Conservation (phyloP, 2,329 filamentous ascomycete species). For the Fusarium kyushuense region DNA sequence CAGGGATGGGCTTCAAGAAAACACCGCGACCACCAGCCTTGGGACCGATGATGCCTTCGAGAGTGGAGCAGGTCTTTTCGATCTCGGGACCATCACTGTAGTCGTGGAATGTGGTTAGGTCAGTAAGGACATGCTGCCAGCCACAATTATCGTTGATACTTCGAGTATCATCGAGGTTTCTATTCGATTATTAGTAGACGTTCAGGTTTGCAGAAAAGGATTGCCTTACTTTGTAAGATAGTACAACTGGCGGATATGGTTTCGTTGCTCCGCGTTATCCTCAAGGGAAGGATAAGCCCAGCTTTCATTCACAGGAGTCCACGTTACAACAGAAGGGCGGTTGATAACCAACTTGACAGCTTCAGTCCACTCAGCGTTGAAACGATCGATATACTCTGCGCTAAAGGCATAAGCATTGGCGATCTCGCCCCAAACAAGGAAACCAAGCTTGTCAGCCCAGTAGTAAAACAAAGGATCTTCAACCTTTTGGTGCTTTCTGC, state of each 20-base stretch:
- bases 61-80: conserved; percentile 63
- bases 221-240: conserved; percentile 69
- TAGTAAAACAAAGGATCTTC: conserved; percentile 71
- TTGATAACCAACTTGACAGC: conserved; percentile 73
- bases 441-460: conserved; percentile 71
- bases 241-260: conserved; percentile 73
- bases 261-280: conserved; percentile 67
- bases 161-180: conserved; percentile 69
- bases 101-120: conserved; percentile 76
- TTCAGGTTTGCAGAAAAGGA: conserved; percentile 31
- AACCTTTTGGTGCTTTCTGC: conserved; percentile 74
- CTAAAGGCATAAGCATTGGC: conserved; percentile 74
- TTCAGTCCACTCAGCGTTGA: conserved; percentile 74
- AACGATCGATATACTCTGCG: conserved; percentile 67
- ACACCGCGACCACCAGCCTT: conserved; percentile 64
- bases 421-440: conserved; percentile 74
- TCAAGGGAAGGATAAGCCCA: conserved; percentile 74
- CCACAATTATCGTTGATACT: conserved; percentile 79
- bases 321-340: conserved; percentile 72
- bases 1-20: conserved; percentile 63
- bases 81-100: conserved; percentile 71
- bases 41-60: conserved; percentile 65
- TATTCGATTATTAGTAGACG: conserved; percentile 30
- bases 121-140: conserved; percentile 75
- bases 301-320: conserved; percentile 74